These are phyloP conservation scores for Phaeophleospora eucalypticola DNA, from an alignment of 2,329 filamentous ascomycete genomes.

Conservation along the genomic window DNA sequence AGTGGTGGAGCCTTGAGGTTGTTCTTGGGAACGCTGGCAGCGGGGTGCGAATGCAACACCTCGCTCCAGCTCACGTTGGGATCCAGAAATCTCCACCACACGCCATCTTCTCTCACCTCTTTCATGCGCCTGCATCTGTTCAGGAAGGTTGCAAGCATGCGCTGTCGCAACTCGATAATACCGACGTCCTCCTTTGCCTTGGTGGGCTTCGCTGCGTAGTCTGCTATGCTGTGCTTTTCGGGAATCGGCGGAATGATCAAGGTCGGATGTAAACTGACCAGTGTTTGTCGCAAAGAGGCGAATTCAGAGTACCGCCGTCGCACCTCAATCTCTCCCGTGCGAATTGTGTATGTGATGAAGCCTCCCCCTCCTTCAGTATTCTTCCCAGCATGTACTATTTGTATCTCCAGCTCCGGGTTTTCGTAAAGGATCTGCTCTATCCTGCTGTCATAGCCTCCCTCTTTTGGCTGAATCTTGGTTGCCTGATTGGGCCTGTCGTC, in stretches of 20 bases:
- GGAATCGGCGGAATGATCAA: slow-evolving; percentile 95
- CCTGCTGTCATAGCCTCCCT: slow-evolving; percentile 86
- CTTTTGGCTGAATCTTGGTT: slow-evolving; percentile 56
- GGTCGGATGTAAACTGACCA: slow-evolving; percentile 89
- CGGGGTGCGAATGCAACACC: slow-evolving; percentile 87
- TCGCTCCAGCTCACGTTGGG: slow-evolving; percentile 97
- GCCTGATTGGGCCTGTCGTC: slow-evolving; percentile 46
- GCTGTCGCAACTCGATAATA: slow-evolving; percentile 93
- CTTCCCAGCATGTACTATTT: slow-evolving; percentile 94
- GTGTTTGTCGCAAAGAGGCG: slow-evolving; percentile 78
- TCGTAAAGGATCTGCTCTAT: slow-evolving; percentile 98
- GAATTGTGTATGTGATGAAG: slow-evolving; percentile 96
- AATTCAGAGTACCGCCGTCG: slow-evolving; percentile 96
- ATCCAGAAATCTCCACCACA: slow-evolving; percentile 97
- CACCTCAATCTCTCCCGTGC: slow-evolving; percentile 91
- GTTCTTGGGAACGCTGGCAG: slow-evolving; percentile 88
- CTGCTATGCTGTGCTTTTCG: slow-evolving; percentile 97
- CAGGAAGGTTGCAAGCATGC: slow-evolving; percentile 92
- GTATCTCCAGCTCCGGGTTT: slow-evolving; percentile 80
- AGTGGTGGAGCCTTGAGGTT: slow-evolving; percentile 93
- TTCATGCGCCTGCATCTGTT: slow-evolving; percentile 93
- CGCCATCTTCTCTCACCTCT: slow-evolving; percentile 83
- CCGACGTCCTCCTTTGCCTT: slow-evolving; percentile 96
- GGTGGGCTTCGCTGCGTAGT: slow-evolving; percentile 96
- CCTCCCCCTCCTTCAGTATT: slow-evolving; percentile 85